Evolutionary conservation across 2,329 filamentous ascomycete species (phyloP), one percentile per base, ranked within the genome.

Genomic region (Aurifilum marmelostoma): DNA sequence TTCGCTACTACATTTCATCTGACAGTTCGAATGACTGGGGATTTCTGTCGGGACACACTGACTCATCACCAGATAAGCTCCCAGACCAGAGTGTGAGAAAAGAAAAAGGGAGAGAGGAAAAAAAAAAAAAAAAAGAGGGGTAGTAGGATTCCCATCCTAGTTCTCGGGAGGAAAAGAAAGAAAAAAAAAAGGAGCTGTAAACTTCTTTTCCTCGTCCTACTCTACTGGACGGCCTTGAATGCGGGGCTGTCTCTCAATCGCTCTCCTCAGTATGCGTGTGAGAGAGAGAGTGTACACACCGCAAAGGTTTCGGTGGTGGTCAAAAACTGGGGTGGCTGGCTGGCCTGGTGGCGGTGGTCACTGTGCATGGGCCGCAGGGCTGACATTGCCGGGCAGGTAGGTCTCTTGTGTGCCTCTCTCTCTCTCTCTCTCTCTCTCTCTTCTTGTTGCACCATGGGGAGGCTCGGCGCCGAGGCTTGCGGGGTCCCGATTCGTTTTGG

Each of bases 281-380:
- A 37, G 16, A 18, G 56, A n/a, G 56, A 37, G 56, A 37, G 56
- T 32, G 56, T n/a, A n/a, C n/a, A n/a, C n/a, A n/a, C n/a, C n/a
- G n/a, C n/a, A n/a, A n/a, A n/a, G 37, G 9, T 39, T 39, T 8
- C 3, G 14, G 37, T 39, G 37, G 12, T 2, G 7, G 37, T 39
- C 8, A 39, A 39, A 39, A 39, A 8, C 37, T 14, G 6, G 8
- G 18, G 18, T 52, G 24, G 47, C n/a, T n/a, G 21, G 24, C 47
- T 24, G 50, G 8, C 47, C 50, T 54, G 50, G n/a, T 54, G 14
- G 16, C 4, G 56, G 56, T 59, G 56, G 56, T 5, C 56, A 32
- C 32, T 14, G 24, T 56, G 52, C 52, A 37, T 59, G 56, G n/a
- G 56, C 56, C 56, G 56, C 56, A 59, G 56, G 56, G 56, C 56